These are phyloP conservation scores for Phytophthora hibernalis DNA, from an alignment of 352 stramenopile genomes.

Conservation along the genomic window DNA sequence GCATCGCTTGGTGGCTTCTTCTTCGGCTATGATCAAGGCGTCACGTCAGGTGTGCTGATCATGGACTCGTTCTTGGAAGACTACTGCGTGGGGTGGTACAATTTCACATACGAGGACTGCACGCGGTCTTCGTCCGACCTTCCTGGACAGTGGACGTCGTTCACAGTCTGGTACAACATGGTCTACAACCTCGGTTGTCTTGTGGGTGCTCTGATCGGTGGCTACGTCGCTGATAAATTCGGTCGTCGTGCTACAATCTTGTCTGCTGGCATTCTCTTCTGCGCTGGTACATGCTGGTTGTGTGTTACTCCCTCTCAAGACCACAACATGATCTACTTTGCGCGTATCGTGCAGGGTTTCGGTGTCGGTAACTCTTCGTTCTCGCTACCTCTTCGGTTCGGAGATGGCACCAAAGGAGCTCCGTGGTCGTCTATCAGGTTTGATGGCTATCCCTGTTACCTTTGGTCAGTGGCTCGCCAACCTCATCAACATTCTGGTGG, in stretches of 20 bases:
- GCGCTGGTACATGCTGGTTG: conserved; percentile 41
- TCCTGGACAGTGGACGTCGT: conserved; percentile 42
- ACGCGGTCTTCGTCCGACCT: conserved; percentile 27
- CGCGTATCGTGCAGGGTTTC: conserved; percentile 44
- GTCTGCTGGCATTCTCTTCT: conserved; percentile 44
- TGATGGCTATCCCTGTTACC: conserved; percentile 40
- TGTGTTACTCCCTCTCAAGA: conserved; percentile 27
- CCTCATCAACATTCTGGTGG: conserved; percentile 43
- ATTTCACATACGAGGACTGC: conserved; percentile 49
- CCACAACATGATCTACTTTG: conserved; percentile 36
- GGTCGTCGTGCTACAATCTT: conserved; percentile 45
- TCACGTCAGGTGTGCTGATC: conserved; percentile 40
- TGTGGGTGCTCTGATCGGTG: conserved; percentile 42
- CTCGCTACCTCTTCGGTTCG: conserved; percentile 46
- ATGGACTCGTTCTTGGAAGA: conserved; percentile 52
- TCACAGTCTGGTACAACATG: conserved; percentile 52
- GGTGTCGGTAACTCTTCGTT: conserved; percentile 46
- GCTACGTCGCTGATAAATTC: conserved; percentile 39
- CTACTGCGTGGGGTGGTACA: conserved; percentile 49
- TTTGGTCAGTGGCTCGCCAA: conserved; percentile 45
- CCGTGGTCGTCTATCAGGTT: conserved; percentile 37
- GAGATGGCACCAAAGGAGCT: conserved; percentile 55
- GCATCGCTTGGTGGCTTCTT: conserved; percentile 44
- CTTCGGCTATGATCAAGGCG: conserved; percentile 46
- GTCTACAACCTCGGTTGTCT: conserved; percentile 54